Percentiles rank a stretch among this genome's conserved stretches.
phyloP scores from a whole-genome alignment of 108 stramenopile species.

The Parietichytrium sp. region DNA sequence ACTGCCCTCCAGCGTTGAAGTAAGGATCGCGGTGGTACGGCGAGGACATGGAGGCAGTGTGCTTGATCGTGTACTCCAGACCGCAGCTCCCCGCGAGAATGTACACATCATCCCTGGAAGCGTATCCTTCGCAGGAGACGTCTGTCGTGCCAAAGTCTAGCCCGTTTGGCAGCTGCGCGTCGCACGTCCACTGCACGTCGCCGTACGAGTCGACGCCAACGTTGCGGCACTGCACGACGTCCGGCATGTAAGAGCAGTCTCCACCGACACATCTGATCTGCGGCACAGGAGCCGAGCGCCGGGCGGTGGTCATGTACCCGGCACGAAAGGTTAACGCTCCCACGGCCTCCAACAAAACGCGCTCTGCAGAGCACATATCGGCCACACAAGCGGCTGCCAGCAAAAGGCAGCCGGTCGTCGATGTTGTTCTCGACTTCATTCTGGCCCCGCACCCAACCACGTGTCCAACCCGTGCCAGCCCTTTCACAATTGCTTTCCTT shows the following conservation, averaged over 20 bases:
- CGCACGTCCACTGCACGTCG: conserved; percentile 29
- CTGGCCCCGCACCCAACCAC: too few relatives aligned
- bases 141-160: not conserved
- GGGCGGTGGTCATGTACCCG: conserved; percentile 5
- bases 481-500: too few relatives aligned
- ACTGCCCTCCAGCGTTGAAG: too few relatives aligned
- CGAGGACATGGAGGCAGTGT: too few relatives aligned
- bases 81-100: conserved; percentile 23
- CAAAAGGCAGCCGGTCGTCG: too few relatives aligned
- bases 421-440: too few relatives aligned
- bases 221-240: conserved; percentile 4
- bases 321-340: not conserved
- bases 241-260: conserved; percentile 12
- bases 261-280: conserved; percentile 18
- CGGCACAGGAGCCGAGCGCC: conserved; percentile 19
- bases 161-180: not conserved
- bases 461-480: too few relatives aligned
- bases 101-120: not conserved
- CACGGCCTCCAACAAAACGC: not conserved
- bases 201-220: conserved; percentile 18
- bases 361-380: too few relatives aligned
- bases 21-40: too few relatives aligned
- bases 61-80: not conserved
- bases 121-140: conserved; percentile 22
- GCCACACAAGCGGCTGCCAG: too few relatives aligned